These are phyloP conservation scores for Ogataea pignaliae DNA, from an alignment of 805 yeast genomes.

Conservation along the genomic window DNA sequence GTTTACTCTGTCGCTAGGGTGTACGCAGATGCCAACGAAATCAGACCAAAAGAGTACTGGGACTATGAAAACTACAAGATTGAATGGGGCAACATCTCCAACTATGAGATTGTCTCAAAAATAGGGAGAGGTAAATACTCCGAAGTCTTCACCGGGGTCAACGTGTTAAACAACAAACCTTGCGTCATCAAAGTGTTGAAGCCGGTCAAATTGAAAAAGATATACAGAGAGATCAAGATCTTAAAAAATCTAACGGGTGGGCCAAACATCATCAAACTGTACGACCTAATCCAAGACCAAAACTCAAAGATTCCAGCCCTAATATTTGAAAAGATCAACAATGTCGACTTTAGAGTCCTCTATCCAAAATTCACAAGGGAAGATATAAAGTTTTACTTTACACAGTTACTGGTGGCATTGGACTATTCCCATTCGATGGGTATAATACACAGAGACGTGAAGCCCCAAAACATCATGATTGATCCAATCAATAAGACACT, in stretches of 20 bases:
- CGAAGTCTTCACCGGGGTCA: slow-evolving; percentile 86
- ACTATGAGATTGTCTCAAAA: slow-evolving; percentile 79
- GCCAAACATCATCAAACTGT: slow-evolving; percentile 68
- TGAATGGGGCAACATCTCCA: slow-evolving; percentile 80
- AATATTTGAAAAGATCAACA: slow-evolving; percentile 79
- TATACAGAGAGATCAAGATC: slow-evolving; percentile 84
- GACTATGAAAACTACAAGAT: slow-evolving; percentile 68
- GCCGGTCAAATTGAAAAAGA: slow-evolving; percentile 91
- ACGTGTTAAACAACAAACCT: slow-evolving; percentile 52
- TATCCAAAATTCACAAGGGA: slow-evolving; percentile 73
- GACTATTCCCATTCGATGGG: slow-evolving; percentile 93
- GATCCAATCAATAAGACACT: slow-evolving; percentile 62
- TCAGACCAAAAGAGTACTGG: slow-evolving; percentile 81
- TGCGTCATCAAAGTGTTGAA: slow-evolving; percentile 89
- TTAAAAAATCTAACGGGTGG: slow-evolving; percentile 82
- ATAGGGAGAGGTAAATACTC: slow-evolving; percentile 92
- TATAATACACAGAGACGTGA: slow-evolving; percentile 90
- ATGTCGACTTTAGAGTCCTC: slow-evolving; percentile 79
- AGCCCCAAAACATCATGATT: slow-evolving; percentile 92
- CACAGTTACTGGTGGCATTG: slow-evolving; percentile 73
- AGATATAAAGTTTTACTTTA: slow-evolving; percentile 82
- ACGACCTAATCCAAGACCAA: slow-evolving; percentile 86
- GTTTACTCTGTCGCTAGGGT: slow-evolving; percentile 52
- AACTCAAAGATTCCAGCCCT: slow-evolving; percentile 83
- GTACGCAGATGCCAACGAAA: slow-evolving; percentile 72